Evolutionary conservation across 179 eudicot genomes (phyloP), one percentile per base, ranked within the genome.

Genomic region (Corrigiola litoralis): DNA sequence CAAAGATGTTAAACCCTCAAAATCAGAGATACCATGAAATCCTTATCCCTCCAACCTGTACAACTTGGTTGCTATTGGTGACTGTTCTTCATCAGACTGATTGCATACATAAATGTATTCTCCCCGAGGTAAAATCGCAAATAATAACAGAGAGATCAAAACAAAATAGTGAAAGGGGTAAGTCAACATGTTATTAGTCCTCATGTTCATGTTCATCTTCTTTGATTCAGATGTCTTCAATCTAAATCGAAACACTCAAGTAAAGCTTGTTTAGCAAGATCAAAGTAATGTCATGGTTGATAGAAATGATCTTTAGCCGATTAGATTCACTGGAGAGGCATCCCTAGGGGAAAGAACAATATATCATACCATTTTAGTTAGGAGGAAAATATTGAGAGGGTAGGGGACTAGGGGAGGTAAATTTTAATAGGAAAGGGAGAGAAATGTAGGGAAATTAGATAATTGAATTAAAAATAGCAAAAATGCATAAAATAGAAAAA

Each of bases 221-320:
- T 16, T 24, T 36, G 36, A 14, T 70, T 45, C 18, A 14, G 57
- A 1, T 52, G 66, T 55, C 63, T 28, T 9, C 82, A 75, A 72
- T 66, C 85, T 33, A 84, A 65, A 24, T 87, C 92, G 53, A 86
- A 68, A 42, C 92, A 86, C 66, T 75, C 84, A 60, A 86, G 83
- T 31, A 86, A 76, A 57, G 92, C 92, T 67, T 80, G 80, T 75
- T 70, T 84, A 11, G 85, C 86, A 13, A 81, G 61, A 68, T 77
- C 75, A 31, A 86, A 21, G 63, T 69, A 80, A 51, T 65, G 67
- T 74, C 89, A 86, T 17, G 89, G 89, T 61, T 82, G 89, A 29
- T 61, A 55, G 20, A 73, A 53, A 10, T 54, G 65, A 58, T 54
- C 54, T 25, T 61, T 61, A 20, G 68, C n/a, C n/a, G 38, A 52